Evolutionary conservation across 768 basidiomycete genomes (phyloP).

Genomic region (Psilocybe azurescens): DNA sequence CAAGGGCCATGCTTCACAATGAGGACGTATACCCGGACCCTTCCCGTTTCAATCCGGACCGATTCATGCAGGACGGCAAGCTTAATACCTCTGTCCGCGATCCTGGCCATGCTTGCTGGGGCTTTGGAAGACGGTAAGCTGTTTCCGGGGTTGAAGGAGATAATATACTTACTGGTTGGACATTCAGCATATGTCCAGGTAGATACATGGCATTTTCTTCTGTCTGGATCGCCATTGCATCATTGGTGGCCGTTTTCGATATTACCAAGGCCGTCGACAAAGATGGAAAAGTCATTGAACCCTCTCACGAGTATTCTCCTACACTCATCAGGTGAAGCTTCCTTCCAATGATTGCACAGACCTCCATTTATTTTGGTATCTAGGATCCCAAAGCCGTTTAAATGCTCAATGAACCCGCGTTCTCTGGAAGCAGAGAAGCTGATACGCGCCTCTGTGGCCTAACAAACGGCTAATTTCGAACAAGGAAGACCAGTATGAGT

Average conservation of each 20-base stretch:
- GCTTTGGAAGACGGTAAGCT: constrained; percentile 8
- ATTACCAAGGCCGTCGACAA: constrained; percentile 5
- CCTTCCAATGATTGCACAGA: no score
- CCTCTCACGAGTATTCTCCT: neutral
- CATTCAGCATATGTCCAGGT: constrained; percentile 3
- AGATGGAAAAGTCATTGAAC: constrained; percentile 2
- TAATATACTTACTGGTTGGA: neutral
- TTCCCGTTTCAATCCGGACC: constrained; percentile 24
- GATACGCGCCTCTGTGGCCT: neutral
- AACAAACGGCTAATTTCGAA: no score
- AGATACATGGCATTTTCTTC: constrained; percentile 1
- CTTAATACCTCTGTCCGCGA: constrained; percentile 15
- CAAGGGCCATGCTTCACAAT: constrained; percentile 28
- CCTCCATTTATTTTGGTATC: neutral
- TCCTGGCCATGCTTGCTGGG: constrained; percentile 3
- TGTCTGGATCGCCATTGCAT: constrained; percentile 5
- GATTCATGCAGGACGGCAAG: constrained; percentile 19
- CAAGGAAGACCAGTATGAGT: no score
- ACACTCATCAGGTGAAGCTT: neutral
- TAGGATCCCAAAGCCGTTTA: neutral
- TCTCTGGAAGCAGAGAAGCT: neutral
- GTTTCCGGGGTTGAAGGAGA: neutral
- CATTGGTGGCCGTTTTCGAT: constrained; percentile 5
- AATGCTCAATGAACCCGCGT: neutral
- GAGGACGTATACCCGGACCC: constrained; percentile 24